Evolutionary conservation across 1,284 basidiomycete species (phyloP).

Genomic region (Puccinia brachypodii): DNA sequence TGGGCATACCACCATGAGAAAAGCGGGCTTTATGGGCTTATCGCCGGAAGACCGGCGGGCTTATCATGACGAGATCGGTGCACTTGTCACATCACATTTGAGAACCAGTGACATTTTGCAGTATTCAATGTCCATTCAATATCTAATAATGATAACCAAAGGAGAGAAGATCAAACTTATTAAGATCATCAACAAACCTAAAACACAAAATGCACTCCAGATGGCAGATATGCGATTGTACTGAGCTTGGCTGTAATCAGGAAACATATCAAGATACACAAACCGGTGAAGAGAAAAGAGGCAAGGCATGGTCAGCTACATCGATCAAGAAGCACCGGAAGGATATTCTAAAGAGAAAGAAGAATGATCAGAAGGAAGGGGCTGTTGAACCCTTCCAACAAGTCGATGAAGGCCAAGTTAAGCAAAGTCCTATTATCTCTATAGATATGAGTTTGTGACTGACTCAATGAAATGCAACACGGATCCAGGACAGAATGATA

Average conservation of each 20-base stretch:
- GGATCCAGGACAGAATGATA: background rate
- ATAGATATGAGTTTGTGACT: no score
- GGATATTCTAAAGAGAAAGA: background rate
- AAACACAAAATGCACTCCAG: background rate
- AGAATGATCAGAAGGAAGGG: background rate
- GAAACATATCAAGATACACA: background rate
- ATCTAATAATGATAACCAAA: no score
- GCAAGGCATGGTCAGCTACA: background rate
- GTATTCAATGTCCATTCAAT: no score
- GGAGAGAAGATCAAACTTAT: background rate
- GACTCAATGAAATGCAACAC: no score
- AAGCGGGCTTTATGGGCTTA: no score
- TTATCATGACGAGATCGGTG: no score
- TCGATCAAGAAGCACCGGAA: background rate
- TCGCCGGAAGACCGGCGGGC: no score
- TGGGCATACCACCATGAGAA: no score
- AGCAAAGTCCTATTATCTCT: background rate
- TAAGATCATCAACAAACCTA: background rate
- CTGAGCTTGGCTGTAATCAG: background rate
- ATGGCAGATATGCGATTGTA: background rate
- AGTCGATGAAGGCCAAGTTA: background rate
- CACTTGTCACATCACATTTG: no score
- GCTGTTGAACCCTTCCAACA: background rate
- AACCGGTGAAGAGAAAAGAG: background rate
- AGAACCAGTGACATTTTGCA: no score